Conservation (phyloP, 176 grass and related monocot genomes). For the Bonia amplexicaulis region DNA sequence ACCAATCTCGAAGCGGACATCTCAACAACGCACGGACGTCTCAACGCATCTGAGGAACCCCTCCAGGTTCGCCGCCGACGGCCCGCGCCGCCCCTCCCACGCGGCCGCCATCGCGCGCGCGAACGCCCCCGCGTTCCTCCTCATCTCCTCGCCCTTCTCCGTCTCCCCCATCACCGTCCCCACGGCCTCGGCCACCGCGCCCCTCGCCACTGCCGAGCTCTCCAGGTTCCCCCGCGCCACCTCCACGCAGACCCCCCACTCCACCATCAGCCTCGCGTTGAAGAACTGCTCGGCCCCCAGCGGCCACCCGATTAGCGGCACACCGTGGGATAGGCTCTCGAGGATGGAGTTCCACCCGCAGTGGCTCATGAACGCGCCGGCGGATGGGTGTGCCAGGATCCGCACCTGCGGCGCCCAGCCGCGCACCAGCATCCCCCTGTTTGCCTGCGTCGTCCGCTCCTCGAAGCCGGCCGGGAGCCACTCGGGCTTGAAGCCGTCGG, state of each 20-base stretch:
- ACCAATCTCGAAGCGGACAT: background rate
- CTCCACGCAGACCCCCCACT: constrained; percentile 57
- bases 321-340: constrained; percentile 41
- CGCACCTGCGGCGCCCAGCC: constrained; percentile 54
- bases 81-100: constrained; percentile 33
- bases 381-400: constrained; percentile 46
- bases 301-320: constrained; percentile 56
- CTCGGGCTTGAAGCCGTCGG: constrained; percentile 21
- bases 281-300: constrained; percentile 50
- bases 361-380: constrained; percentile 58
- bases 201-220: constrained; percentile 14
- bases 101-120: constrained; percentile 28
- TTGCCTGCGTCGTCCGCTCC: background rate
- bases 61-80: constrained; percentile 32
- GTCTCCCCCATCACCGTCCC: constrained; percentile 31
- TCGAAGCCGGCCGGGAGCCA: constrained; percentile 68
- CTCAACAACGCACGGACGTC: background rate
- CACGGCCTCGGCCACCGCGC: constrained; percentile 18
- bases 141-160: constrained; percentile 27
- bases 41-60: constrained; percentile 16
- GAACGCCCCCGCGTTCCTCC: constrained; percentile 18
- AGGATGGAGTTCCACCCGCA: constrained; percentile 73
- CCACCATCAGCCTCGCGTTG: constrained; percentile 51
- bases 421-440: constrained; percentile 24
- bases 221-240: constrained; percentile 50